Evolutionary conservation across 148 eudicot species (phyloP).

Genomic region (Dysphania ambrosioides): DNA sequence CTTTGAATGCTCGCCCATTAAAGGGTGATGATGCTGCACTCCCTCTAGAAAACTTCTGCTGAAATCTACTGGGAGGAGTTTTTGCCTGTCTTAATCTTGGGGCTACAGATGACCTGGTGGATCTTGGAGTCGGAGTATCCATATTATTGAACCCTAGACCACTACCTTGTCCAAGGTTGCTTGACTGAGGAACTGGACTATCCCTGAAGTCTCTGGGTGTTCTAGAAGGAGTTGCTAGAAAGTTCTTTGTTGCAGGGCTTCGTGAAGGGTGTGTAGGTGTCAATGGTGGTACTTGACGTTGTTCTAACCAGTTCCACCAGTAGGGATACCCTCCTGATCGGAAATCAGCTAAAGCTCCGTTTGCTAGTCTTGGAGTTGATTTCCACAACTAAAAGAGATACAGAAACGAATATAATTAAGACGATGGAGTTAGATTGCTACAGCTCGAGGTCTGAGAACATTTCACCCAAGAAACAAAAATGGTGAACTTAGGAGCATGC

Average conservation of each 20-base stretch:
- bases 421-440: background rate
- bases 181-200: conserved; percentile 50
- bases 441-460: background rate
- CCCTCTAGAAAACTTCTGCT: conserved; percentile 35
- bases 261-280: conserved; percentile 37
- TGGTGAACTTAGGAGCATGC: background rate
- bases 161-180: conserved; percentile 28
- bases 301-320: conserved; percentile 99
- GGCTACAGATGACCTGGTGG: conserved; percentile 60
- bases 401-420: background rate
- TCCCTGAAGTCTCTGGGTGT: conserved; percentile 41
- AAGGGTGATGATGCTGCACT: conserved; percentile 44
- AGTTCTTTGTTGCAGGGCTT: conserved; percentile 36
- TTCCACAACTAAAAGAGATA: conserved; percentile 49
- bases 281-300: conserved; percentile 40
- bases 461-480: background rate
- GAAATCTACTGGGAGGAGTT: conserved; percentile 52
- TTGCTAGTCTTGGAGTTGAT: conserved; percentile 55
- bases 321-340: conserved; percentile 75
- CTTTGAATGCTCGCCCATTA: conserved; percentile 42
- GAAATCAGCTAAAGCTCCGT: conserved; percentile 44
- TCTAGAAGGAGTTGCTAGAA: conserved; percentile 51
- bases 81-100: conserved; percentile 34
- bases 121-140: conserved; percentile 59
- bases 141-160: conserved; percentile 38